Conservation (phyloP, 805 yeast genomes). For the Starmerella scarabaei region DNA sequence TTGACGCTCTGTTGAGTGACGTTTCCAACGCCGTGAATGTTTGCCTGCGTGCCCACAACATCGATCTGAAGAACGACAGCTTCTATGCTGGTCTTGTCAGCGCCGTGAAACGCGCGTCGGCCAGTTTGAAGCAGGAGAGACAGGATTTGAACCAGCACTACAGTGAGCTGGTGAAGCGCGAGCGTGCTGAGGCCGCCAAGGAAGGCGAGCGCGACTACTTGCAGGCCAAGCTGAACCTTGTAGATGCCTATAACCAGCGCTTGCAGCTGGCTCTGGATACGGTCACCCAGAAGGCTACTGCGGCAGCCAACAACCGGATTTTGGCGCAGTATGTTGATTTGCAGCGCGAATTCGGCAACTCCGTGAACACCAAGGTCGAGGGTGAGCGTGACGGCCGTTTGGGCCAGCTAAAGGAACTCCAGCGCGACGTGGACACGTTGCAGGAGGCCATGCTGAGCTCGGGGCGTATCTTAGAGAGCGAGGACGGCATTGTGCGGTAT, state of each 20-base stretch:
- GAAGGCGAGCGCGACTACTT: slow-evolving; percentile 22
- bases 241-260: slow-evolving; percentile 44
- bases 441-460: slow-evolving; percentile 31
- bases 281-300: slow-evolving; percentile 47
- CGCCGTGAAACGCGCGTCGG: slow-evolving; percentile 14
- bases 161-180: slow-evolving; percentile 4
- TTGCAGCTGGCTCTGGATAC: slow-evolving; percentile 54
- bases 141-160: slow-evolving; percentile 5
- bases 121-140: slow-evolving; percentile 9
- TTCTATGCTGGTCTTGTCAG: slow-evolving; percentile 9
- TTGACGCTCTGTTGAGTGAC: slow-evolving; percentile 21
- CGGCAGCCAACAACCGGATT: slow-evolving; percentile 64
- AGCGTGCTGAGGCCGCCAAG: slow-evolving; percentile 5
- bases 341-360: slow-evolving; percentile 50
- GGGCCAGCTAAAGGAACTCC: slow-evolving; percentile 50
- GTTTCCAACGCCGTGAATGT: slow-evolving; percentile 20
- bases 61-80: slow-evolving; percentile 12
- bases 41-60: slow-evolving; percentile 15
- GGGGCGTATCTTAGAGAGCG: slow-evolving; percentile 29
- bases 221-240: slow-evolving; percentile 42
- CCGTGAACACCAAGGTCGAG: slow-evolving; percentile 48
- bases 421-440: slow-evolving; percentile 43
- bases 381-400: slow-evolving; percentile 69
- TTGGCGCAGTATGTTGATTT: slow-evolving; percentile 54
- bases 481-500: slow-evolving; percentile 31